Evolutionary conservation across 1,139 yeast species (phyloP).

Genomic region (Magnusiomyces fungicola): DNA sequence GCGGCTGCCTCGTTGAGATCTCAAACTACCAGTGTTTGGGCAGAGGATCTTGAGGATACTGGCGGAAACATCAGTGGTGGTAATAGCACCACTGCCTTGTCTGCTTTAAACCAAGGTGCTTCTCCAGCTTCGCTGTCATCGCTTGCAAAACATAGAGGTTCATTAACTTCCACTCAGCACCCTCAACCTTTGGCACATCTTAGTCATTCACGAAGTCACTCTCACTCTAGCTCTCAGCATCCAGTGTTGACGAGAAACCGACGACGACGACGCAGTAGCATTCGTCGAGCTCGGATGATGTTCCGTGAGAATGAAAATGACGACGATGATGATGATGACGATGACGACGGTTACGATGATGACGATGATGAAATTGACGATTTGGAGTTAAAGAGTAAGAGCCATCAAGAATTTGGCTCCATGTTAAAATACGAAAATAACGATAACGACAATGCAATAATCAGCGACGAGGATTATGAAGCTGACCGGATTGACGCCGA

Average conservation of each 20-base stretch:
- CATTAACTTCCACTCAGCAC: neutral
- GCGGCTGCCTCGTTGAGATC: slow-evolving; percentile 1
- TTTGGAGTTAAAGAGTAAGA: slow-evolving; percentile 8
- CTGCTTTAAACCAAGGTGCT: neutral
- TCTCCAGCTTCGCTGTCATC: slow-evolving; percentile 5
- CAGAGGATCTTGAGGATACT: slow-evolving; percentile 9
- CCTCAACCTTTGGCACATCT: neutral
- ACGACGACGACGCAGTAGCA: slow-evolving; percentile 13
- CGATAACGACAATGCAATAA: neutral
- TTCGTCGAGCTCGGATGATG: slow-evolving; percentile 14
- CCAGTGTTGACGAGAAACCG: neutral
- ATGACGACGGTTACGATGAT: slow-evolving; percentile 9
- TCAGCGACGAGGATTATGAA: slow-evolving; percentile 8
- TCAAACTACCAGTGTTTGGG: slow-evolving; percentile 13
- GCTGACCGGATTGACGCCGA: neutral
- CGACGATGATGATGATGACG: slow-evolving; percentile 13
- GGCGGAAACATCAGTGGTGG: neutral
- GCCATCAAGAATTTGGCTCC: neutral
- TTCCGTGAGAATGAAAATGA: slow-evolving; percentile 12
- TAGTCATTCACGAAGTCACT: neutral
- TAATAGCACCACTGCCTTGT: slow-evolving; percentile 9
- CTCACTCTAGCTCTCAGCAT: neutral
- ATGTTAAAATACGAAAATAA: neutral
- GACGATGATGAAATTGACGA: slow-evolving; percentile 11
- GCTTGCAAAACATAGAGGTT: neutral